Percentiles rank a stretch among this genome's conserved stretches.
These are phyloP conservation scores for Wickerhamomyces bisporus DNA, from an alignment of 805 yeast genomes.

Conservation along the genomic window DNA sequence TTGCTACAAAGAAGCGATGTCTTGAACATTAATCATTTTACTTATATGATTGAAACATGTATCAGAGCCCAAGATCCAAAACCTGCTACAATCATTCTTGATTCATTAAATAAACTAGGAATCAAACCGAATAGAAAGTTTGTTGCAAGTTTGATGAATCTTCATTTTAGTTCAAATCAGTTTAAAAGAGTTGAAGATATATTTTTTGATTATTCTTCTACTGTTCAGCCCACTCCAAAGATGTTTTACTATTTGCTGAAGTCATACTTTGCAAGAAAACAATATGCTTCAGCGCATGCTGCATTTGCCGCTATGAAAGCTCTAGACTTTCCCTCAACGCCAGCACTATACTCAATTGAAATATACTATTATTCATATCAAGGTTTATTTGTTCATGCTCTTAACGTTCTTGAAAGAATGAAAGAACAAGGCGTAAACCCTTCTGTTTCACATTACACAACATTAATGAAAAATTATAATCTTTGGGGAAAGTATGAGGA, in stretches of 20 bases:
- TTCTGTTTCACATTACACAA: constrained; percentile 30
- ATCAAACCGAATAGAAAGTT: constrained; percentile 12
- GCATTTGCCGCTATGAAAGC: constrained; percentile 3
- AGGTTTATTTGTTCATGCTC: constrained; percentile 24
- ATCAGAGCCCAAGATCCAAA: constrained; percentile 9
- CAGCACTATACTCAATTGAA: background rate
- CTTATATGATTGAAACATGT: constrained; percentile 9
- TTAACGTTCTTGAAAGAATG: constrained; percentile 26
- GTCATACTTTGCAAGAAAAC: constrained; percentile 8
- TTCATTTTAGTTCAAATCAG: constrained; percentile 9
- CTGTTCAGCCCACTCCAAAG: constrained; percentile 2
- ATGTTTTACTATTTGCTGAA: constrained; percentile 14
- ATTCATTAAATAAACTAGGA: constrained; percentile 8
- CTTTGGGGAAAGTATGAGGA: constrained; percentile 22
- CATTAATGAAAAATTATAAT: constrained; percentile 27
- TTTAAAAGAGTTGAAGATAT: constrained; percentile 10
- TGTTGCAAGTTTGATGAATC: constrained; percentile 10
- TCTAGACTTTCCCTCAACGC: background rate
- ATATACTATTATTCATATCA: constrained; percentile 6
- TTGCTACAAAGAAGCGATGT: constrained; percentile 6
- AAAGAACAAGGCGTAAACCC: constrained; percentile 16
- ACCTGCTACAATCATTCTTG: constrained; percentile 7
- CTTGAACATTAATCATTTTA: constrained; percentile 7
- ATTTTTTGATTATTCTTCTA: background rate
- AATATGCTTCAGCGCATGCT: constrained; percentile 11